phyloP scores from a whole-genome alignment of 768 basidiomycete genomes.

The Asterophora lycoperdoides region DNA sequence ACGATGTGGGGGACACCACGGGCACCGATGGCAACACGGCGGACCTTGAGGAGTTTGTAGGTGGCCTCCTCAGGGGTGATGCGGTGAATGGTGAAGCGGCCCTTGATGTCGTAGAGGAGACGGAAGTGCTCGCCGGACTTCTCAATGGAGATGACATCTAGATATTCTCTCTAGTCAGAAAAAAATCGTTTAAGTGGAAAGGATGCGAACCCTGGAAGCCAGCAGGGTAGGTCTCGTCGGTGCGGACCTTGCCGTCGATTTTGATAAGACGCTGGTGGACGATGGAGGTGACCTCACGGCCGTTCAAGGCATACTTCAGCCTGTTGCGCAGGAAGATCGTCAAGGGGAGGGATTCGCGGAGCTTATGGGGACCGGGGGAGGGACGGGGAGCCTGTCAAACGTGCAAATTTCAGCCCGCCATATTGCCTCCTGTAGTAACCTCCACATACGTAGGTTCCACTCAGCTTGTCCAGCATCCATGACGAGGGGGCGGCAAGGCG shows the following conservation, averaged over 20 bases:
- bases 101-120: slow-evolving; percentile 98
- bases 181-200: not conserved
- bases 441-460: slow-evolving; percentile 81
- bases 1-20: slow-evolving; percentile 96
- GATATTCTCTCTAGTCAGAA: not conserved
- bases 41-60: slow-evolving; percentile 96
- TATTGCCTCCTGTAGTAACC: not conserved
- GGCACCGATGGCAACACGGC: slow-evolving; percentile 84
- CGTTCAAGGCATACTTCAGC: slow-evolving; percentile 97
- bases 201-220: slow-evolving; percentile 85
- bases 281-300: slow-evolving; percentile 92
- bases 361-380: slow-evolving; percentile 98
- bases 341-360: slow-evolving; percentile 96
- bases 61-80: slow-evolving; percentile 96
- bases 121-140: slow-evolving; percentile 99
- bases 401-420: slow-evolving; percentile 1
- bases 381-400: slow-evolving; percentile 81
- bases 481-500: slow-evolving; percentile 94
- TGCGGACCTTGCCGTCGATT: slow-evolving; percentile 98
- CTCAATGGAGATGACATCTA: slow-evolving; percentile 95
- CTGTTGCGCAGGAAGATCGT: slow-evolving; percentile 98
- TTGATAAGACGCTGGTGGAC: slow-evolving; percentile 96
- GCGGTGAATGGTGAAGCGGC: slow-evolving; percentile 99
- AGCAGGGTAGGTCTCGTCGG: slow-evolving; percentile 93
- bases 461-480: slow-evolving; percentile 99